Percentiles rank a stretch among this genome's conserved stretches.
Evolutionary conservation across 1,284 basidiomycete genomes (phyloP).

Genomic region (Melampsora abietis-canadensis): DNA sequence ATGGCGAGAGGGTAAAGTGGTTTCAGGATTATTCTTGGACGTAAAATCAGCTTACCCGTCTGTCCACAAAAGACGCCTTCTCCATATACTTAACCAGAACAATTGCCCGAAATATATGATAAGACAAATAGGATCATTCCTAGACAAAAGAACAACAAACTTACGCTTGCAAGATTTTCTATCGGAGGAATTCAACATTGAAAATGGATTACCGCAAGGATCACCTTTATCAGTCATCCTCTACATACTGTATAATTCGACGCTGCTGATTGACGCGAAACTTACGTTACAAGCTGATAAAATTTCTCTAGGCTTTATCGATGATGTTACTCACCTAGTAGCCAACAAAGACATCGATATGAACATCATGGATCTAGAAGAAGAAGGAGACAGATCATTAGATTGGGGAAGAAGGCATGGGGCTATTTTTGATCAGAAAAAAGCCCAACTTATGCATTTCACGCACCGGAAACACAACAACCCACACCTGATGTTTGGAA

Average conservation of each 20-base stretch:
- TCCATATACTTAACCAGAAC: too few species aligned
- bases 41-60: too few species aligned
- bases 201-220: too few species aligned
- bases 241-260: constrained; percentile 15
- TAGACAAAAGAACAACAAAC: too few species aligned
- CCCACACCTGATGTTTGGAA: neutral
- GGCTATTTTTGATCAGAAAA: constrained; percentile 10
- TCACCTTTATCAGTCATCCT: constrained; percentile 17
- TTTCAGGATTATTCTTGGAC: too few species aligned
- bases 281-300: neutral
- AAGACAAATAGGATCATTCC: too few species aligned
- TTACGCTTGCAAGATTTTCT: too few species aligned
- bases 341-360: neutral
- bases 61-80: too few species aligned
- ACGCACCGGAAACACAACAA: neutral
- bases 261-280: neutral
- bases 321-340: constrained; percentile 19
- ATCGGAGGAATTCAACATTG: too few species aligned
- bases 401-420: constrained; percentile 7
- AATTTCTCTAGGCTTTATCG: constrained; percentile 7
- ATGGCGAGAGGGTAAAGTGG: too few species aligned
- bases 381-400: neutral
- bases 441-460: constrained; percentile 3
- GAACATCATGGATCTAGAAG: neutral
- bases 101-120: too few species aligned